Conservation (phyloP, 768 basidiomycete species). For the Tricholoma hemisulphureum region DNA sequence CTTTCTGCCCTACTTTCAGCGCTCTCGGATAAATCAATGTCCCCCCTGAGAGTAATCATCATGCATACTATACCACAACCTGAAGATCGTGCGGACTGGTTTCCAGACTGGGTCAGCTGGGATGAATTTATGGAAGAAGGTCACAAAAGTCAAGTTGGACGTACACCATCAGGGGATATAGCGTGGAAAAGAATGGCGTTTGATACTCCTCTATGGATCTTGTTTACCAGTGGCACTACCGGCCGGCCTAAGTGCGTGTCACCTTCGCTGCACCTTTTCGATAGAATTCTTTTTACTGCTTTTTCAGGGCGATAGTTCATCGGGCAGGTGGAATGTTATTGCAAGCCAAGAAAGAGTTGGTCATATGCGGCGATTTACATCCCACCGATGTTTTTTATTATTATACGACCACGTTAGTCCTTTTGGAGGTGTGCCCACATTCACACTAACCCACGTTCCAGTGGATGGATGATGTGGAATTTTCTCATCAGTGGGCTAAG, state of each 20-base stretch:
- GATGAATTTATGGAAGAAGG: slow-evolving; percentile 51
- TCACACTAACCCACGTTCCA: slow-evolving; percentile 24
- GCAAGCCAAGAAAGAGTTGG: slow-evolving; percentile 69
- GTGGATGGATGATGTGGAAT: slow-evolving; percentile 94
- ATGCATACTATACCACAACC: slow-evolving; percentile 44
- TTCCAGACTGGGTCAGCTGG: slow-evolving; percentile 53
- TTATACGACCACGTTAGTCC: slow-evolving; percentile 73
- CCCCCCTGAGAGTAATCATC: slow-evolving; percentile 53
- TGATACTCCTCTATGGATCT: slow-evolving; percentile 81
- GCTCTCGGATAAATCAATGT: slow-evolving; percentile 37
- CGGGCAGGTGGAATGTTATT: slow-evolving; percentile 77
- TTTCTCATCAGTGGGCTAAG: slow-evolving; percentile 68
- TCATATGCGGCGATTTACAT: slow-evolving; percentile 63
- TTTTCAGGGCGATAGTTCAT: slow-evolving; percentile 73
- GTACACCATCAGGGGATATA: slow-evolving; percentile 56
- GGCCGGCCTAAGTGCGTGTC: slow-evolving; percentile 61
- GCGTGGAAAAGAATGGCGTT: slow-evolving; percentile 61
- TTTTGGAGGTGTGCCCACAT: neutral
- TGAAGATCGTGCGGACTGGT: slow-evolving; percentile 39
- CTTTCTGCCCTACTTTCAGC: slow-evolving; percentile 54
- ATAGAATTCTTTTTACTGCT: slow-evolving; percentile 8
- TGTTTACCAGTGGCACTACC: slow-evolving; percentile 84
- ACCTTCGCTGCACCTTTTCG: neutral
- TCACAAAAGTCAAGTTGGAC: slow-evolving; percentile 43
- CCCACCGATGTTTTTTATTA: slow-evolving; percentile 77